These are phyloP conservation scores for Apophysomyces elegans DNA, from an alignment of 371 early-diverging fungal genomes.

Conservation along the genomic window DNA sequence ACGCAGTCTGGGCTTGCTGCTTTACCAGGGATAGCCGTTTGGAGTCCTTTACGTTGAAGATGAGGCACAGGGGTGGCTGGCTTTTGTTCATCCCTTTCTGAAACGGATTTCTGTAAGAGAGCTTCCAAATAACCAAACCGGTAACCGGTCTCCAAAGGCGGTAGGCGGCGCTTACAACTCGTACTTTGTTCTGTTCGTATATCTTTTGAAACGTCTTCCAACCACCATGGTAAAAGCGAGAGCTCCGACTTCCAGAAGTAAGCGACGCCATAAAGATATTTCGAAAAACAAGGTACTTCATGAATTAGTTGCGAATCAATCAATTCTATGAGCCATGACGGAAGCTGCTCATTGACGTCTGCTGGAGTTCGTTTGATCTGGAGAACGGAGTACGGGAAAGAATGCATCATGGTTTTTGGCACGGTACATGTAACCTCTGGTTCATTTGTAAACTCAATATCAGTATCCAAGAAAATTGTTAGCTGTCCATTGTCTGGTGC, in stretches of 20 bases:
- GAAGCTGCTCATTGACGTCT: slow-evolving; percentile 71
- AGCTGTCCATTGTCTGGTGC: neutral
- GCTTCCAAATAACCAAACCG: neutral
- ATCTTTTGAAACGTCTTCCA: slow-evolving; percentile 84
- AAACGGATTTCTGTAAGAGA: neutral
- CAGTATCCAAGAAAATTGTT: slow-evolving; percentile 19
- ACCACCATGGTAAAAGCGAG: slow-evolving; percentile 94
- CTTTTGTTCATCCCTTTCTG: slow-evolving; percentile 18
- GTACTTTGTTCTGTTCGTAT: slow-evolving; percentile 64
- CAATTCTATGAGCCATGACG: slow-evolving; percentile 89
- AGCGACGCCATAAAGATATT: slow-evolving; percentile 94
- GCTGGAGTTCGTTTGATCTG: slow-evolving; percentile 93
- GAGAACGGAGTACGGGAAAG: slow-evolving; percentile 95
- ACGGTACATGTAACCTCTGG: neutral
- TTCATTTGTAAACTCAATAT: slow-evolving; percentile 22
- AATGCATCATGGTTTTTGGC: slow-evolving; percentile 75
- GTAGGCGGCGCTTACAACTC: neutral
- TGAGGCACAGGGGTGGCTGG: neutral
- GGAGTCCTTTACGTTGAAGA: no score
- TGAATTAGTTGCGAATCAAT: slow-evolving; percentile 84
- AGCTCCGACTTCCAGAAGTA: slow-evolving; percentile 80
- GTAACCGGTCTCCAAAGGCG: neutral
- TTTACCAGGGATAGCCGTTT: no score
- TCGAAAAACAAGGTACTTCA: slow-evolving; percentile 96
- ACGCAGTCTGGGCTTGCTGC: no score